Evolutionary conservation across 2,329 filamentous ascomycete species (phyloP).

Genomic region (Chalaropsis thielavioides): DNA sequence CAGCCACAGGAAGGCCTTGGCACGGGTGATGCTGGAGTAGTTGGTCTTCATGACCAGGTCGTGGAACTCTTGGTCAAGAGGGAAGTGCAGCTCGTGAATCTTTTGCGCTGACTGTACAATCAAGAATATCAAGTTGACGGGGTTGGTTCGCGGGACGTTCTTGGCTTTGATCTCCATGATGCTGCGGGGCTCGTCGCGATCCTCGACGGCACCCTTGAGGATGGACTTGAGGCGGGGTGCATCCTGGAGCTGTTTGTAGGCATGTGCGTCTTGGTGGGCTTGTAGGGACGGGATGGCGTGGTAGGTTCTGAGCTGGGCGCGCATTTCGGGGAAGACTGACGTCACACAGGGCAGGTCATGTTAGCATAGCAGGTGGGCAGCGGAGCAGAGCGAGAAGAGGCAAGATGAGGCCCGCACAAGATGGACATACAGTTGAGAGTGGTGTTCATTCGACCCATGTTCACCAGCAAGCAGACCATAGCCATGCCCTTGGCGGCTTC

Average conservation of each 20-base stretch:
- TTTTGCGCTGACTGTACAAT: slow-evolving; percentile 81
- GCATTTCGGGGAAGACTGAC: slow-evolving; percentile 96
- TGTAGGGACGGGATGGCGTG: slow-evolving; percentile 95
- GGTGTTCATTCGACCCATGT: slow-evolving; percentile 97
- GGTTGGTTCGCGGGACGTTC: slow-evolving; percentile 65
- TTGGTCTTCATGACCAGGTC: slow-evolving; percentile 88
- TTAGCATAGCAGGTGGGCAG: background rate
- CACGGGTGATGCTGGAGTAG: slow-evolving; percentile 66
- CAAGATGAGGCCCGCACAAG: background rate
- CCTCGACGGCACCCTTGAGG: slow-evolving; percentile 88
- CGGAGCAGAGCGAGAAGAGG: background rate
- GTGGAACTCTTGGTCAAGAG: slow-evolving; percentile 74
- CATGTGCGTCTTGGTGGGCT: slow-evolving; percentile 83
- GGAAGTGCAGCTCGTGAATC: slow-evolving; percentile 86
- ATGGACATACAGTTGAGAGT: slow-evolving; percentile 72
- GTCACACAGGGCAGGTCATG: background rate
- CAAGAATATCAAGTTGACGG: slow-evolving; percentile 92
- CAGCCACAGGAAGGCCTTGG: slow-evolving; percentile 83
- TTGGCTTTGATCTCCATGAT: slow-evolving; percentile 65
- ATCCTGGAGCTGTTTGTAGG: slow-evolving; percentile 96
- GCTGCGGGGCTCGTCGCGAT: slow-evolving; percentile 66
- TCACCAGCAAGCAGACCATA: slow-evolving; percentile 96
- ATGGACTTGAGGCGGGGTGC: slow-evolving; percentile 93
- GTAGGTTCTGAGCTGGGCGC: slow-evolving; percentile 91
- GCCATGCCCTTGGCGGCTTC: slow-evolving; percentile 94